These are phyloP conservation scores for Globisporangium solare DNA, from an alignment of 352 stramenopile species.

Conservation along the genomic window DNA sequence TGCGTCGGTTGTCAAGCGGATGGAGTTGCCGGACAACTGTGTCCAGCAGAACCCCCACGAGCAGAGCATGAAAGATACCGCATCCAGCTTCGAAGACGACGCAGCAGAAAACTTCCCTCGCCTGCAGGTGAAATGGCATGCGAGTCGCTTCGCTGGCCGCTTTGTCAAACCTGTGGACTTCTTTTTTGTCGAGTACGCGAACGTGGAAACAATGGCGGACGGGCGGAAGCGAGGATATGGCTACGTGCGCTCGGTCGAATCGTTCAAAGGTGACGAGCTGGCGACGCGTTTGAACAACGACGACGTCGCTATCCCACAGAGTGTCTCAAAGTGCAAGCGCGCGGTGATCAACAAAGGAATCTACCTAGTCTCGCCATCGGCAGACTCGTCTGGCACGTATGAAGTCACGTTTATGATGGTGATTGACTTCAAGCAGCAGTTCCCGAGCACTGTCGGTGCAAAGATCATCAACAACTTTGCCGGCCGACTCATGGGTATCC, in stretches of 20 bases:
- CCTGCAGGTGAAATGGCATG: constrained; percentile 84
- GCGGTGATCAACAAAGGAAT: constrained; percentile 80
- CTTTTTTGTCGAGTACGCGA: constrained; percentile 85
- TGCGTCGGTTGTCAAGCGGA: constrained; percentile 73
- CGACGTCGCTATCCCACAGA: constrained; percentile 59
- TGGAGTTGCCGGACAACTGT: constrained; percentile 44
- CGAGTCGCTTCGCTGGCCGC: constrained; percentile 70
- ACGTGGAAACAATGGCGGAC: constrained; percentile 64
- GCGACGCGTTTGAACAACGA: constrained; percentile 60
- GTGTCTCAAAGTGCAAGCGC: constrained; percentile 84
- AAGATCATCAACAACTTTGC: constrained; percentile 82
- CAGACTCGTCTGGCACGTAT: constrained; percentile 38
- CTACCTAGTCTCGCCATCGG: constrained; percentile 50
- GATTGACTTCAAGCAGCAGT: constrained; percentile 83
- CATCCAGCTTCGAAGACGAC: constrained; percentile 41
- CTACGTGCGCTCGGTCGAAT: constrained; percentile 78
- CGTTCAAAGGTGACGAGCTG: constrained; percentile 78
- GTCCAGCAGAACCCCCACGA: constrained; percentile 11
- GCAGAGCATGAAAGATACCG: constrained; percentile 30
- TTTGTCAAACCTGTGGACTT: constrained; percentile 85
- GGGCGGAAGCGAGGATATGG: constrained; percentile 65
- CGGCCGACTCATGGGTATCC: constrained; percentile 70
- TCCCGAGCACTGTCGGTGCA: constrained; percentile 42
- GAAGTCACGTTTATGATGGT: constrained; percentile 85
- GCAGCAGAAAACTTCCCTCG: constrained; percentile 46